These are phyloP conservation scores for Ceratobasidium sp. DNA, from an alignment of 1,284 basidiomycete genomes.

Conservation along the genomic window DNA sequence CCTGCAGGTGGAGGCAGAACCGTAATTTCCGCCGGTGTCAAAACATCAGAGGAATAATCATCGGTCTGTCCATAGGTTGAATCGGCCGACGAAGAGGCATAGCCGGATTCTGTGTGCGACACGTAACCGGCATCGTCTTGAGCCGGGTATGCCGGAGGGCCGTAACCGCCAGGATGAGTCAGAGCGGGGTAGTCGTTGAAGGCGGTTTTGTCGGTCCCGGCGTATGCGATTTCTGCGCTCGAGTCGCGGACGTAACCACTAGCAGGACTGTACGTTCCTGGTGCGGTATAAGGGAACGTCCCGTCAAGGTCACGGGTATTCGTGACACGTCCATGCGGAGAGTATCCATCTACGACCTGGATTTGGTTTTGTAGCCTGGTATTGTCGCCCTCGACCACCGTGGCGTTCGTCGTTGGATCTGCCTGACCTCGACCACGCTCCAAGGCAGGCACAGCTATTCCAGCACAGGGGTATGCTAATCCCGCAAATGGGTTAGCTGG, in stretches of 20 bases:
- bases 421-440: constrained; percentile 5
- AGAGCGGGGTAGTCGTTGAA: constrained; percentile 7
- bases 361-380: background rate
- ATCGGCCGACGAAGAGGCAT: background rate
- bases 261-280: too few species aligned
- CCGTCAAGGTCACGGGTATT: too few species aligned
- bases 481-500: constrained; percentile 14
- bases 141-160: background rate
- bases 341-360: background rate
- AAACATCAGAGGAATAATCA: background rate
- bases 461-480: constrained; percentile 19
- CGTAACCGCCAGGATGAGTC: background rate
- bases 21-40: constrained; percentile 27
- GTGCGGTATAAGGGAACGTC: too few species aligned
- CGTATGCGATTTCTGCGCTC: constrained; percentile 13
- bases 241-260: background rate
- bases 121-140: background rate
- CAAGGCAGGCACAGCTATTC: constrained; percentile 17
- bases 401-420: too few species aligned
- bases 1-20: constrained; percentile 23
- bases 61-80: constrained; percentile 1
- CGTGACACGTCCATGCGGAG: too few species aligned
- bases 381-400: too few species aligned
- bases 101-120: constrained; percentile 7
- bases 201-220: background rate